Evolutionary conservation across 805 yeast genomes (phyloP).

Genomic region (Ogataea degrootiae): DNA sequence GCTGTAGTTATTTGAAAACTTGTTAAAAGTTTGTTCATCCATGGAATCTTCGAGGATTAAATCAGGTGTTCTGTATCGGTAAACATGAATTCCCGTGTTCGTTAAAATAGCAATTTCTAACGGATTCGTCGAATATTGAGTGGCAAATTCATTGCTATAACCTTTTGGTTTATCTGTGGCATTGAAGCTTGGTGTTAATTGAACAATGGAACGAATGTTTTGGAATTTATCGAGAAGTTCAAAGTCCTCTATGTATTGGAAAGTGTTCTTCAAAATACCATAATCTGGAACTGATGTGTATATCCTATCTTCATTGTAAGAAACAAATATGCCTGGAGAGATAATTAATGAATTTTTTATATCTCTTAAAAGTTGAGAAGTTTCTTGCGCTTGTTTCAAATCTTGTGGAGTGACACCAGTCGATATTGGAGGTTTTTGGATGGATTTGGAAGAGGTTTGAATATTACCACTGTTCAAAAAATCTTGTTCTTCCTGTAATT

Average conservation of each 20-base stretch:
- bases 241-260: constrained; percentile 74
- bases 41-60: constrained; percentile 62
- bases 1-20: constrained; percentile 76
- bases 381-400: constrained; percentile 51
- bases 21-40: constrained; percentile 59
- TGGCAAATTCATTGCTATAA: constrained; percentile 79
- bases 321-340: constrained; percentile 84
- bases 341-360: constrained; percentile 56
- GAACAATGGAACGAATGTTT: constrained; percentile 66
- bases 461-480: constrained; percentile 13
- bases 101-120: constrained; percentile 81
- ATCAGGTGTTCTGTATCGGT: constrained; percentile 76
- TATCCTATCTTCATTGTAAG: constrained; percentile 45
- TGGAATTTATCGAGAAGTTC: constrained; percentile 57
- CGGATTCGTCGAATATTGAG: constrained; percentile 68
- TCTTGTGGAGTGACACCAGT: constrained; percentile 26
- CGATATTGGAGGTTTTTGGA: constrained; percentile 25
- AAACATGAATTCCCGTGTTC: constrained; percentile 68
- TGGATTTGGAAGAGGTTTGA: constrained; percentile 6
- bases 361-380: constrained; percentile 50
- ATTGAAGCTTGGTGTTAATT: constrained; percentile 62
- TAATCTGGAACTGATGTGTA: constrained; percentile 82
- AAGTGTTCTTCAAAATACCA: constrained; percentile 72
- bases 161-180: constrained; percentile 77
- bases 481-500: constrained; percentile 32